Conservation (phyloP, 768 basidiomycete genomes). For the Tricholoma bakamatsutake region DNA sequence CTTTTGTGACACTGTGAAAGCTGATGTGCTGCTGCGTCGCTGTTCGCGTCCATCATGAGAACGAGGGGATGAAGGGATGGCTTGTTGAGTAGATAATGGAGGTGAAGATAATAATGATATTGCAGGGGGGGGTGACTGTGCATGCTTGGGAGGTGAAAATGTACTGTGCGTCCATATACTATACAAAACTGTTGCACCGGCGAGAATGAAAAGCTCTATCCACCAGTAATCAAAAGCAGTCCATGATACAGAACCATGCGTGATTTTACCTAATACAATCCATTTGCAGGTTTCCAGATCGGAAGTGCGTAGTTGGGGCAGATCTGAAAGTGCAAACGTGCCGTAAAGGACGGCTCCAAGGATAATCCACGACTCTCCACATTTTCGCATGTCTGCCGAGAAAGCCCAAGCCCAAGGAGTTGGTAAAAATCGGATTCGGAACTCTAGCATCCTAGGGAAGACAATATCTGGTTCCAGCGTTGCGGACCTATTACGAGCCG, state of each 20-base stretch:
- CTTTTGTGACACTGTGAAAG: conserved; percentile 29
- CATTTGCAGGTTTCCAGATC: conserved; percentile 31
- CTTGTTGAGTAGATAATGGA: conserved; percentile 5
- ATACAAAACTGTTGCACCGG: conserved; percentile 52
- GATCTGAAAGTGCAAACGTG: conserved; percentile 40
- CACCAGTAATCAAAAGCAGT: conserved; percentile 1
- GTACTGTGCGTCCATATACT: conserved; percentile 55
- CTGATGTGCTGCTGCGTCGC: conserved; percentile 27
- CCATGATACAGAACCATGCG: conserved; percentile 2
- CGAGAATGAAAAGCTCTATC: conserved; percentile 54
- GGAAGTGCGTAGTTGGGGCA: conserved; percentile 19
- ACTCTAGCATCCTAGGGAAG: conserved; percentile 43
- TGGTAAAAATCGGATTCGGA: conserved; percentile 40
- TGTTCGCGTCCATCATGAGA: conserved; percentile 39
- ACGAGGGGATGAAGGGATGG: conserved; percentile 36
- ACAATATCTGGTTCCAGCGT: conserved; percentile 25
- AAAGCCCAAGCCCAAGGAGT: conserved; percentile 37
- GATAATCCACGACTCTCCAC: conserved; percentile 60
- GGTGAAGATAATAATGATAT: conserved; percentile 14
- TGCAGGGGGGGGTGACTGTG: conserved; percentile 11
- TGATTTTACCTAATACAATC: conserved; percentile 44
- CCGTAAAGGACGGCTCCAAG: conserved; percentile 57
- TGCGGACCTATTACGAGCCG: conserved; percentile 30
- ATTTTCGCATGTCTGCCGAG: conserved; percentile 55
- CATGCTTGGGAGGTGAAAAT: conserved; percentile 19